Conservation (phyloP, 805 yeast species). For the Nakazawaea siamensis region DNA sequence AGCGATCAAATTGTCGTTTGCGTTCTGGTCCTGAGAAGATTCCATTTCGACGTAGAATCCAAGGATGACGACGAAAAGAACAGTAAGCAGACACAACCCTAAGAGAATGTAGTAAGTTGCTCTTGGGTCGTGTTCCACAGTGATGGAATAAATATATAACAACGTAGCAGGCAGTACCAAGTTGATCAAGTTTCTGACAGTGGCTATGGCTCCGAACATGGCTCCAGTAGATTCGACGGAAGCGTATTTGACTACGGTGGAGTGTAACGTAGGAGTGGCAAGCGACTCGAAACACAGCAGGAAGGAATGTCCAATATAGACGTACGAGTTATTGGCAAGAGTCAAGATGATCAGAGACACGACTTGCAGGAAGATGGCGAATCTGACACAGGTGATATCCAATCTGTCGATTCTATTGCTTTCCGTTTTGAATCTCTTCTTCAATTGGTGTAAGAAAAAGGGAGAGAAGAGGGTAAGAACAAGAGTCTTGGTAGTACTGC, state of each 20-base stretch:
- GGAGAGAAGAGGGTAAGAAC: slow-evolving; percentile 48
- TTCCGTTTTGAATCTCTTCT: slow-evolving; percentile 24
- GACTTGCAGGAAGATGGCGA: slow-evolving; percentile 15
- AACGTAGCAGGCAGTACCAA: slow-evolving; percentile 42
- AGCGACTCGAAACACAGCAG: slow-evolving; percentile 31
- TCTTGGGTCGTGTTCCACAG: slow-evolving; percentile 31
- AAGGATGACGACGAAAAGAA: slow-evolving; percentile 1
- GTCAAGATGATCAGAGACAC: slow-evolving; percentile 5
- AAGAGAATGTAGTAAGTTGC: slow-evolving; percentile 21
- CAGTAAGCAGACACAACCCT: slow-evolving; percentile 4
- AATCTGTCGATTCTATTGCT: slow-evolving; percentile 41
- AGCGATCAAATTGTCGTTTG: neutral
- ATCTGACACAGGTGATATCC: slow-evolving; percentile 31
- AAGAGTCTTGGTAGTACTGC: slow-evolving; percentile 41
- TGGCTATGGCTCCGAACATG: slow-evolving; percentile 61
- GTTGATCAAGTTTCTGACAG: slow-evolving; percentile 42
- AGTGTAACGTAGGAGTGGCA: slow-evolving; percentile 50
- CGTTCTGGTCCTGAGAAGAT: neutral
- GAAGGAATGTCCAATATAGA: slow-evolving; percentile 6
- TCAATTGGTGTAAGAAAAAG: slow-evolving; percentile 28
- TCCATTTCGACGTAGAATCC: slow-evolving; percentile 1
- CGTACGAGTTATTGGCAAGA: slow-evolving; percentile 4
- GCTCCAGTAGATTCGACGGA: slow-evolving; percentile 59
- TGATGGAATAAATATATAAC: slow-evolving; percentile 38
- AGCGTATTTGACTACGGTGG: slow-evolving; percentile 53